Evolutionary conservation across 495 filamentous ascomycete species (phyloP).

Genomic region (Aspergillus homomorphus): DNA sequence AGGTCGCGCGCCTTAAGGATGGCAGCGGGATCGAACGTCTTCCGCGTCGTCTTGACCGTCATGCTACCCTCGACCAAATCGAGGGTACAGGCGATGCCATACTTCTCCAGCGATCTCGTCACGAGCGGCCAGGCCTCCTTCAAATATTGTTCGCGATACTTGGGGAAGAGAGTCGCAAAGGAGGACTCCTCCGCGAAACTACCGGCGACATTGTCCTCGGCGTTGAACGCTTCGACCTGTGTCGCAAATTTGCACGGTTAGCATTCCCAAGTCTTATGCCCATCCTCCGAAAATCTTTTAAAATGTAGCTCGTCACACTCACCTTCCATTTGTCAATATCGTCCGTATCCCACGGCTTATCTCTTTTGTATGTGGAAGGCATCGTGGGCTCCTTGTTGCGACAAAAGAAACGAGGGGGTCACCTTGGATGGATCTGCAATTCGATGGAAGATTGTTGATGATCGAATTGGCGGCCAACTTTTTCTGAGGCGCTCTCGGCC

Average conservation of each 20-base stretch:
- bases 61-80: constrained; percentile 95
- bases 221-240: constrained; percentile 78
- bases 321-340: constrained; percentile 98
- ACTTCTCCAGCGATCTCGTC: constrained; percentile 76
- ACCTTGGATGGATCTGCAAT: not conserved
- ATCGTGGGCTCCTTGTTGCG: constrained; percentile 45
- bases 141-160: constrained; percentile 94
- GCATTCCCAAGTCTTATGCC: no score
- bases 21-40: constrained; percentile 90
- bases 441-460: constrained; percentile 18
- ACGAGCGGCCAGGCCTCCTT: constrained; percentile 85
- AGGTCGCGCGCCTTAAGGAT: constrained; percentile 94
- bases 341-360: constrained; percentile 97
- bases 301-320: constrained; percentile 5
- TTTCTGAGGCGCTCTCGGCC: constrained; percentile 28
- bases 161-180: constrained; percentile 90
- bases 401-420: not conserved
- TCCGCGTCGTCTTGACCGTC: constrained; percentile 91
- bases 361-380: constrained; percentile 90
- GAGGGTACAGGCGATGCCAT: constrained; percentile 79
- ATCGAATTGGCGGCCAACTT: constrained; percentile 38
- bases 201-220: constrained; percentile 80
- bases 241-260: constrained; percentile 10
- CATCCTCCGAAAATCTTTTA: not conserved
- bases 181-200: constrained; percentile 90